A percentile compares a stretch with the other conserved stretches of the same genome.
phyloP scores from a whole-genome alignment of 441 rosid genomes.

The Erodium chrysanthum region DNA sequence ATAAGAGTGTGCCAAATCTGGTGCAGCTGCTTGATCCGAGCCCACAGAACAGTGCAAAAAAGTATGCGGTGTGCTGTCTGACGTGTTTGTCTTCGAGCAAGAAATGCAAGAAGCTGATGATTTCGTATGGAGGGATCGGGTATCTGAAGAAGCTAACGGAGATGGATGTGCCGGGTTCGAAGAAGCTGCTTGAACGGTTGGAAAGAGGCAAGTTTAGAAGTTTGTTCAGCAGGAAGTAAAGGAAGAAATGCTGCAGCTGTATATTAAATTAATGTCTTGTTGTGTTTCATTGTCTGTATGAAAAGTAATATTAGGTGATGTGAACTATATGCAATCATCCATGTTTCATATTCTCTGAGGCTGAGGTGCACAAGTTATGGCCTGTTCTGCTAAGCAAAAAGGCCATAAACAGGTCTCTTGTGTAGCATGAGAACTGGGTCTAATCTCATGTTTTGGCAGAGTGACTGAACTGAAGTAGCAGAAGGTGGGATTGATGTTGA shows the following conservation, averaged over 20 bases:
- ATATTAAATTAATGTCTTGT: conserved; percentile 13
- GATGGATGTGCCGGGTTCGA: conserved; percentile 73
- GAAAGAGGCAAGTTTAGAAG: conserved; percentile 66
- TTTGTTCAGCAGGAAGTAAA: conserved; percentile 50
- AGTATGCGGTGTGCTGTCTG: conserved; percentile 62
- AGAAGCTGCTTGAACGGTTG: conserved; percentile 66
- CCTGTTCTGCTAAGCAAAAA: no score
- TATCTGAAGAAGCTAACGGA: conserved; percentile 77
- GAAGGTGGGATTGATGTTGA: no score
- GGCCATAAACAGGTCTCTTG: no score
- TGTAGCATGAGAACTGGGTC: no score
- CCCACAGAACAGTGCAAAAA: conserved; percentile 72
- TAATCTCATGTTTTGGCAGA: no score
- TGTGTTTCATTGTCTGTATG: conserved; percentile 41
- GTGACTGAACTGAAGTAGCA: no score
- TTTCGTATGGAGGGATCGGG: conserved; percentile 82
- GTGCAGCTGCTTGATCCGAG: conserved; percentile 80
- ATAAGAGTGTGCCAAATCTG: conserved; percentile 57
- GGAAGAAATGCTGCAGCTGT: not conserved
- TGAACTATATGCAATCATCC: not conserved
- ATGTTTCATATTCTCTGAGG: not conserved
- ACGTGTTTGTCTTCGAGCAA: conserved; percentile 50
- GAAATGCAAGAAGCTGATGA: conserved; percentile 83
- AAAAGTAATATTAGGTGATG: not conserved
- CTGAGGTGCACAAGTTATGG: no score